A percentile compares a stretch with the other conserved stretches of the same genome.
Evolutionary conservation across 2,329 filamentous ascomycete species (phyloP).

Genomic region (Endoconidiophora polonica): DNA sequence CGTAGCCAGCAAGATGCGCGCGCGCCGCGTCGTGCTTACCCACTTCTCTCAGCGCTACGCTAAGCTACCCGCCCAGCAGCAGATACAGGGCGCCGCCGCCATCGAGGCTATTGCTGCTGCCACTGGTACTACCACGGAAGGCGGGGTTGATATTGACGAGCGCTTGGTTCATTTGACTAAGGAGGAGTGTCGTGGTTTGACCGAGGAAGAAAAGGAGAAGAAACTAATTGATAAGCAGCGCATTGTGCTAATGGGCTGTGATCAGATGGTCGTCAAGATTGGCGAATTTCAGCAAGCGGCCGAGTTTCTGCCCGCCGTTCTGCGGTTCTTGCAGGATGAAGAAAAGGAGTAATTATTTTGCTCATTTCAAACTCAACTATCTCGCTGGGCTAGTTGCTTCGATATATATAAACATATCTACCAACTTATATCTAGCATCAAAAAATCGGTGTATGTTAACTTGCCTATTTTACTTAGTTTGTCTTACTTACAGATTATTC

Average conservation of each 20-base stretch:
- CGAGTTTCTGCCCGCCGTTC: slow-evolving; percentile 41
- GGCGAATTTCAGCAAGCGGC: slow-evolving; percentile 53
- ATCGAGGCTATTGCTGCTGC: slow-evolving; percentile 15
- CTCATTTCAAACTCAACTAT: too few relatives aligned
- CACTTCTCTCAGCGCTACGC: slow-evolving; percentile 94
- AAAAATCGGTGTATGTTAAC: too few relatives aligned
- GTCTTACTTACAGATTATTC: too few relatives aligned
- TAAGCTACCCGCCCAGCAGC: slow-evolving; percentile 44
- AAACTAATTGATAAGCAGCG: slow-evolving; percentile 28
- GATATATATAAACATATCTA: background rate
- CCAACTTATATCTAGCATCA: too few relatives aligned
- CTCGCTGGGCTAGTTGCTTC: too few relatives aligned
- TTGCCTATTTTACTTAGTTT: too few relatives aligned
- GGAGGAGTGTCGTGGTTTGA: slow-evolving; percentile 17
- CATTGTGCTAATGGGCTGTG: slow-evolving; percentile 57
- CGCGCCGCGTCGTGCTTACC: slow-evolving; percentile 66
- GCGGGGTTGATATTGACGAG: slow-evolving; percentile 26
- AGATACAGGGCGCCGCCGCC: slow-evolving; percentile 3
- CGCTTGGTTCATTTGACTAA: slow-evolving; percentile 14
- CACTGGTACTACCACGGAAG: too few relatives aligned
- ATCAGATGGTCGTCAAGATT: slow-evolving; percentile 59
- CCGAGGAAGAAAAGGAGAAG: slow-evolving; percentile 17
- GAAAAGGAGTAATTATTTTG: slow-evolving; percentile 4
- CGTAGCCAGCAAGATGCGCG: slow-evolving; percentile 63
- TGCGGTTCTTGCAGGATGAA: slow-evolving; percentile 30